Conservation (phyloP, 2,329 filamentous ascomycete species). For the Fusarium bactridioides region DNA sequence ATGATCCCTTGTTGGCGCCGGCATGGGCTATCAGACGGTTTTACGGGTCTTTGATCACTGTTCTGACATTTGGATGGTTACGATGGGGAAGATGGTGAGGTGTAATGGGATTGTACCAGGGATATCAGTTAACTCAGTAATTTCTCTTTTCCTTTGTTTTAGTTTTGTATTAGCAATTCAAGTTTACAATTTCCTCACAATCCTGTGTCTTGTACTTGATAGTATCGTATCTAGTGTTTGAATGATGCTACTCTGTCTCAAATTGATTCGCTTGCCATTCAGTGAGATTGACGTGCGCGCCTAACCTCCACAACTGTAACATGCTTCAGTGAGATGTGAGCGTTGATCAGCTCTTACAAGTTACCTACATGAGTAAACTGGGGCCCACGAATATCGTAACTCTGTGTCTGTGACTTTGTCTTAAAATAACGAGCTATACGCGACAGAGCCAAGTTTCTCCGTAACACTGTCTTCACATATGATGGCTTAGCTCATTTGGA, state of each 20-base stretch:
- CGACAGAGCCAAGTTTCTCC: no score
- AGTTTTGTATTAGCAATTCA: accelerated
- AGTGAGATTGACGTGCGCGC: no score
- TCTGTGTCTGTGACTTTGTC: no score
- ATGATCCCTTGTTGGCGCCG: not conserved
- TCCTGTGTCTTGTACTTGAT: accelerated
- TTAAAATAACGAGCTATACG: no score
- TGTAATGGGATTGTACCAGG: accelerated
- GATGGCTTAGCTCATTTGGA: no score
- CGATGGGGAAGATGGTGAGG: not conserved
- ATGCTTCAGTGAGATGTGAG: no score
- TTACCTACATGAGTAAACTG: no score
- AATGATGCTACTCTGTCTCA: not conserved
- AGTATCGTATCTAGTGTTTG: accelerated
- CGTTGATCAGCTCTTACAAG: no score
- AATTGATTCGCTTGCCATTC: accelerated
- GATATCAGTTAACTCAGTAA: not conserved
- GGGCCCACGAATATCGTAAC: no score
- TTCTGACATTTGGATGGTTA: not conserved
- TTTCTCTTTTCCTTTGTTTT: not conserved
- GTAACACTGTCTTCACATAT: no score
- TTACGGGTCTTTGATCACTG: accelerated
- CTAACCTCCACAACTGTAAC: not conserved
- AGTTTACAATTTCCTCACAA: accelerated
- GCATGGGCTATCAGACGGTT: not conserved